Base-by-base conservation (phyloP, 306 rosid genomes). In the Cyamopsis tetragonoloba region DNA sequence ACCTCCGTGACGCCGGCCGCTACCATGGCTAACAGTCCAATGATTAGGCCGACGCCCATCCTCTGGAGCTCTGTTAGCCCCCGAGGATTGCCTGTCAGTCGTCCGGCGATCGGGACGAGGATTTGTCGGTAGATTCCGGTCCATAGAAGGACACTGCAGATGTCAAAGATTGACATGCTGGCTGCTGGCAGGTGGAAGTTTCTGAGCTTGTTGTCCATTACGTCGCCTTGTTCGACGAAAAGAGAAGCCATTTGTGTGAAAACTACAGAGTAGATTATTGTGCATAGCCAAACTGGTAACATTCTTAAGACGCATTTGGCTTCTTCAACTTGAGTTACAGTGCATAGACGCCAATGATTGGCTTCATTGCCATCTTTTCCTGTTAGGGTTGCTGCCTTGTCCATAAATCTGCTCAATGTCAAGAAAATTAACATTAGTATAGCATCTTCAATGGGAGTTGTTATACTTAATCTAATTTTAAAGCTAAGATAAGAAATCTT, bases 221-320 rank as follows among this genome's bases (percentile, higher is more conserved):
- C 86, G 42, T 79, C 88, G 0, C 91, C 91, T 76, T 86, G 91
- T 72, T 86, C 88, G 0, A 86, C 88, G 28, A 86, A 86, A 5
- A 83, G 77, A 18, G 91, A 86, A 32, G 91, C 88, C 91, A 86
- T 86, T 73, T 86, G 91, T 0, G 91, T 83, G 34, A 86, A 86
- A 17, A 78, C 80, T 19, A 86, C 86, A 2, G 89, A 85, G 66
- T 85, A 85, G 43, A 83, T 76, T 49, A 86, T 86, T 0, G 91
- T 86, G 72, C 91, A 86, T 4, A 78, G 49, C 88, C 91, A 86
- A 61, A 86, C 82, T 0, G 91, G 91, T 2, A 83, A 10, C 86
- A 86, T 73, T 73, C 82, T 73, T 17, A 86, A 19, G 0, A 86
- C 77, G 18, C 91, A 86, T 46, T 86, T 86, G 26, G 86, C 88